phyloP scores from a whole-genome alignment of 495 filamentous ascomycete species.

The Hypomontagnella monticulosa region DNA sequence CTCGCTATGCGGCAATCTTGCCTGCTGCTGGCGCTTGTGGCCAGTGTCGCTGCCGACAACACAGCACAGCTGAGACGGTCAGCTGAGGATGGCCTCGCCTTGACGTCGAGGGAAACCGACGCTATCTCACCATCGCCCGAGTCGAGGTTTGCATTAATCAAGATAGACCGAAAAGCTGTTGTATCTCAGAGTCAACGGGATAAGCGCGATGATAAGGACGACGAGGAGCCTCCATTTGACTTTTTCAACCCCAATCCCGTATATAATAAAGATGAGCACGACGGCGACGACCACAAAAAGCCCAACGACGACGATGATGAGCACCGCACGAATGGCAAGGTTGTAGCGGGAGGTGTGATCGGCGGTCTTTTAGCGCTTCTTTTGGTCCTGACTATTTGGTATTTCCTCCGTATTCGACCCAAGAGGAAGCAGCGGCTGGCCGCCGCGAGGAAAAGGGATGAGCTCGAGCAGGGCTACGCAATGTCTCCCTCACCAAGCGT shows the following conservation, averaged over 20 bases:
- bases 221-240: not conserved
- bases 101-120: constrained; percentile 10
- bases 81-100: not conserved
- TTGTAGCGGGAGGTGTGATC: constrained; percentile 23
- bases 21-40: constrained; percentile 27
- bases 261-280: not conserved
- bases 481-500: constrained; percentile 8
- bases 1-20: constrained; percentile 26
- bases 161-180: not conserved
- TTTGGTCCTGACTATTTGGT: constrained; percentile 25
- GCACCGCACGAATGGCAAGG: not conserved
- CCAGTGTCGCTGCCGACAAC: constrained; percentile 19
- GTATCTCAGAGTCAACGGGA: not conserved
- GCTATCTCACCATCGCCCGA: not conserved
- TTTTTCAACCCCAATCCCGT: not conserved
- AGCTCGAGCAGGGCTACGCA: constrained; percentile 29
- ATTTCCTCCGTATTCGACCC: constrained; percentile 35
- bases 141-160: constrained; percentile 1
- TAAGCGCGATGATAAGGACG: constrained; percentile 9
- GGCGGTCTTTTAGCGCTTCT: constrained; percentile 25
- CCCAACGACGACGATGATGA: not conserved
- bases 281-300: not conserved
- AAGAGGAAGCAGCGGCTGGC: constrained; percentile 19
- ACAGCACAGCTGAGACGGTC: constrained; percentile 2
- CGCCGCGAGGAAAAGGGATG: constrained; percentile 14